Base-by-base conservation (phyloP, 805 yeast genomes). In the Candida lessepsii region DNA sequence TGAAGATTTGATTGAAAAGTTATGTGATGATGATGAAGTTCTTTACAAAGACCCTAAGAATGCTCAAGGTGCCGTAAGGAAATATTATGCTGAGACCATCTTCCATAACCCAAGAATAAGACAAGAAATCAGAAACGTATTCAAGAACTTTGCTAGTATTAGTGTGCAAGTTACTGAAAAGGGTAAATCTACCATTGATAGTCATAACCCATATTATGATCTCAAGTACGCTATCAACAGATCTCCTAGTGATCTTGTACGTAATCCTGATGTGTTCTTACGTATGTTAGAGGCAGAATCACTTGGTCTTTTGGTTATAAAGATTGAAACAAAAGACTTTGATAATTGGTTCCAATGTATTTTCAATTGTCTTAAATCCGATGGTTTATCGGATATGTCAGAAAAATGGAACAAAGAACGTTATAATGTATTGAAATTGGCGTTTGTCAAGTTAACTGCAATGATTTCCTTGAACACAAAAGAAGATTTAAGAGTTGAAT, bases 261-360 rank as follows among this genome's bases (percentile, higher is more conserved):
- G 69, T 27, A 72, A 78, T 41, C 98, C 99, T 1, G 96, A 88
- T 51, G 66, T 84, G 29, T 87, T 85, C 51, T 69, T 93, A 53
- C 77, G 95, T 54, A 93, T 93, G 96, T 64, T 90, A 36, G 90
- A 85, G 54, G 99, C 98, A 2, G 99, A 93, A 58, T 61, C 80
- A 5, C 72, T 78, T 48, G 95, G 95, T 23, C 74, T 86, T 42
- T 73, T 86, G 33, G 77, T 72, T 36, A 73, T 89, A 16, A 76
- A 83, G 30, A 75, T 90, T 26, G 76, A 67, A 42, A 63, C 75
- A 49, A 68, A 79, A 51, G 70, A 66, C 43, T 63, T 55, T 43
- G 61, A 61, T 30, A 60, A 52, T 43, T 69, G 73, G 73, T 67
- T 62, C 45, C 65, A 62, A 38, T 60, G 65, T 36, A 66, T 69